phyloP scores from a whole-genome alignment of 306 rosid genomes.

The Parietaria judaica region DNA sequence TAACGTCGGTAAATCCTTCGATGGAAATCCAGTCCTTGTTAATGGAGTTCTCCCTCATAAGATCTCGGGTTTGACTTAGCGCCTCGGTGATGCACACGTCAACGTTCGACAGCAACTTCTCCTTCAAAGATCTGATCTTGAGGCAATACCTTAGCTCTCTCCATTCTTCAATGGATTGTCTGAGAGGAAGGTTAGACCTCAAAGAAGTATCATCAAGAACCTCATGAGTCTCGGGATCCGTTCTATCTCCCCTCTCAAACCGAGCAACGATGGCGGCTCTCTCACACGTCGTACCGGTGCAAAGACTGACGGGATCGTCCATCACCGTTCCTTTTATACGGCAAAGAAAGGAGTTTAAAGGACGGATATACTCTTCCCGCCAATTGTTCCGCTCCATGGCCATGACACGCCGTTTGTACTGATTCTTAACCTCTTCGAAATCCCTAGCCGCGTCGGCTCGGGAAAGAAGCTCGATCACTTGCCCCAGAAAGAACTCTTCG shows the following conservation, averaged over 20 bases:
- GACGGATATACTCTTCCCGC: conserved; percentile 44
- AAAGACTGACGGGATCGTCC: conserved; percentile 86
- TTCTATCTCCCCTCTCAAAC: conserved; percentile 40
- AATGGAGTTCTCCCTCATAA: conserved; percentile 51
- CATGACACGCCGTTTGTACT: conserved; percentile 50
- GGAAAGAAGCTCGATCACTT: conserved; percentile 72
- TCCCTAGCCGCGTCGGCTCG: conserved; percentile 85
- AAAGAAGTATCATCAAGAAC: conserved; percentile 48
- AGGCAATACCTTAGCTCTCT: conserved; percentile 70
- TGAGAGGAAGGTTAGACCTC: conserved; percentile 55
- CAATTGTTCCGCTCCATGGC: conserved; percentile 47
- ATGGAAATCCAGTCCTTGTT: conserved; percentile 79
- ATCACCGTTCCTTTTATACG: conserved; percentile 45
- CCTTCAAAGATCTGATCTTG: conserved; percentile 44
- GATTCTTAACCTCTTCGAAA: conserved; percentile 61
- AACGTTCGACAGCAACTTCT: conserved; percentile 27
- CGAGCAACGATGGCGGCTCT: conserved; percentile 55
- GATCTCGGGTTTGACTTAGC: conserved; percentile 47
- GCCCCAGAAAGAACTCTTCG: conserved; percentile 58
- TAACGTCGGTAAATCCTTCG: conserved; percentile 43
- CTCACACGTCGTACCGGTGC: conserved; percentile 84
- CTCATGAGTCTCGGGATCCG: conserved; percentile 56
- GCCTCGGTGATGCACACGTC: conserved; percentile 35
- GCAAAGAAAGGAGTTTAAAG: conserved; percentile 57
- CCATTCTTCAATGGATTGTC: conserved; percentile 84